A percentile compares a stretch with the other conserved stretches of the same genome.
These are phyloP conservation scores for Hypoxylon sp. DNA, from an alignment of 2,329 filamentous ascomycete genomes.

Conservation along the genomic window DNA sequence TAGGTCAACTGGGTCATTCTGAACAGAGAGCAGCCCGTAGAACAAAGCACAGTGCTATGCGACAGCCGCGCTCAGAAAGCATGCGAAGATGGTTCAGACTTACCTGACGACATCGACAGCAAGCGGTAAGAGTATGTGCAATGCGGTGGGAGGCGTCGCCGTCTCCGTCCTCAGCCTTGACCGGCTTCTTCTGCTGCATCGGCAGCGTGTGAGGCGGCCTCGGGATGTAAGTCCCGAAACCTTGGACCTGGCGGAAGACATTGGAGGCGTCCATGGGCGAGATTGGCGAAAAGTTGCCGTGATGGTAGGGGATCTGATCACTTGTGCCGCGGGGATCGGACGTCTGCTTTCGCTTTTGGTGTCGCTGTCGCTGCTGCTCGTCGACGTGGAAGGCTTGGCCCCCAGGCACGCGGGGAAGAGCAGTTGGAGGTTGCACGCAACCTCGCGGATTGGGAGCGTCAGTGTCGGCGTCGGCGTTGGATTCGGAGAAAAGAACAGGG, in stretches of 20 bases:
- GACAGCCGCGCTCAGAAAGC: background rate
- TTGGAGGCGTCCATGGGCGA: slow-evolving; percentile 64
- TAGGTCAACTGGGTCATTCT: slow-evolving; percentile 12
- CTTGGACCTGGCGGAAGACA: slow-evolving; percentile 63
- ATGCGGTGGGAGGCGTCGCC: slow-evolving; percentile 67
- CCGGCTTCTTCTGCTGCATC: slow-evolving; percentile 41
- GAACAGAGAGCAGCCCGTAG: slow-evolving; percentile 9
- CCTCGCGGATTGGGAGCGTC: slow-evolving; percentile 32
- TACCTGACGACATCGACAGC: slow-evolving; percentile 81
- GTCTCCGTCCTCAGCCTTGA: slow-evolving; percentile 55
- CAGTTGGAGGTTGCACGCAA: slow-evolving; percentile 38
- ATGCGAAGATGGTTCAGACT: slow-evolving; percentile 47
- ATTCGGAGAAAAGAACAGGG: slow-evolving; percentile 21
- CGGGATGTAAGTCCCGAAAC: slow-evolving; percentile 56
- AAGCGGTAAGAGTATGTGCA: slow-evolving; percentile 81
- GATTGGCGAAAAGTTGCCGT: slow-evolving; percentile 13
- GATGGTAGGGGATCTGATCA: slow-evolving; percentile 20
- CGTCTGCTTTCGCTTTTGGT: too few species aligned
- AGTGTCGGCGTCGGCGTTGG: background rate
- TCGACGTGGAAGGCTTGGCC: slow-evolving; percentile 20
- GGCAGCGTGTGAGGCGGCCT: slow-evolving; percentile 48
- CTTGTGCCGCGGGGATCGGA: slow-evolving; percentile 13
- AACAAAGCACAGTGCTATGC: slow-evolving; percentile 11
- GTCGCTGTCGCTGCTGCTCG: slow-evolving; percentile 14
- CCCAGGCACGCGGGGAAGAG: slow-evolving; percentile 32